Evolutionary conservation across 768 basidiomycete genomes (phyloP).

Genomic region (Phaeolepiota aurea): DNA sequence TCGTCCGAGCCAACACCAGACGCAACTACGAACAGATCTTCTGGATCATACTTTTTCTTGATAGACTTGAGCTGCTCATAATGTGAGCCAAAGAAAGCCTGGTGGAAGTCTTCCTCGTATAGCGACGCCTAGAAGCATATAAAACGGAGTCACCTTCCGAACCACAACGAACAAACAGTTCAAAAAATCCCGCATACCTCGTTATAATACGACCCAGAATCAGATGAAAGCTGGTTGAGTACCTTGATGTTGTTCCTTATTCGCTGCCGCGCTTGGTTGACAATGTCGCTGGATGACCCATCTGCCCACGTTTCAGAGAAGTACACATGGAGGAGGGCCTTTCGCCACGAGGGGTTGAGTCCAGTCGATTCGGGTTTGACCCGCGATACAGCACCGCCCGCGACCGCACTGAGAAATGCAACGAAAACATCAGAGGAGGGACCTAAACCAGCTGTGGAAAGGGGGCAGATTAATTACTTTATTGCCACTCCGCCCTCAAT

Average conservation of each 20-base stretch:
- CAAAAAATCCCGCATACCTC: constrained; percentile 25
- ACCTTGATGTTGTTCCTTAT: constrained; percentile 13
- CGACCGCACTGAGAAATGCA: constrained; percentile 30
- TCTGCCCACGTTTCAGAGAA: constrained; percentile 18
- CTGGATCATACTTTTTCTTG: constrained; percentile 37
- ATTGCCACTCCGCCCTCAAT: constrained; percentile 10
- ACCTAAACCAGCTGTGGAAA: not conserved
- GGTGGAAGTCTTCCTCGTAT: constrained; percentile 29
- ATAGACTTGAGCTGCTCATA: constrained; percentile 29
- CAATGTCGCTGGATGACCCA: constrained; percentile 13
- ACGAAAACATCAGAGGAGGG: not conserved
- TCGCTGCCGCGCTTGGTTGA: constrained; percentile 10
- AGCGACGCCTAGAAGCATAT: constrained; percentile 27
- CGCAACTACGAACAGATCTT: constrained; percentile 33
- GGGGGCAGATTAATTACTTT: constrained; percentile 11
- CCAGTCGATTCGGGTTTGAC: constrained; percentile 28
- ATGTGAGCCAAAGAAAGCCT: constrained; percentile 40
- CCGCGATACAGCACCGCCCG: constrained; percentile 33
- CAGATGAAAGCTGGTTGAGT: constrained; percentile 19
- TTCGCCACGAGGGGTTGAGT: constrained; percentile 41
- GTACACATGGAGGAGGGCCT: constrained; percentile 23
- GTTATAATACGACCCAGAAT: constrained; percentile 38
- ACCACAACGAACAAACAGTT: not conserved
- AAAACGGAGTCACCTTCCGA: not conserved
- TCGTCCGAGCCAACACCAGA: constrained; percentile 42